Conservation (phyloP, 169 alveolate species). For the Babesia ovis region DNA sequence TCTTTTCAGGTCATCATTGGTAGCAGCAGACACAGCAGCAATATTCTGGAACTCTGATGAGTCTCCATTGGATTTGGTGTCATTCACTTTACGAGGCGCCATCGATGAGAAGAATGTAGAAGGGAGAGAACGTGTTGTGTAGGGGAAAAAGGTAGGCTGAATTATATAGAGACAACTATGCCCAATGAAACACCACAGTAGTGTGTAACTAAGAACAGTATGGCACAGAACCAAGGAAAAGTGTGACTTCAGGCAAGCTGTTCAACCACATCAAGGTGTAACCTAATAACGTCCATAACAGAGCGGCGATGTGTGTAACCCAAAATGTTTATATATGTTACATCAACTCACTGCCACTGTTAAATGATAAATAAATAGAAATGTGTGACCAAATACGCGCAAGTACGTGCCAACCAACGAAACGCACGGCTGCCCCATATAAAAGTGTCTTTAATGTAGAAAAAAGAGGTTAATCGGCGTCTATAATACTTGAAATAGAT, state of each 20-base stretch:
- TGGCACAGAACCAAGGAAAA: background rate
- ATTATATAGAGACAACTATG: too few species aligned
- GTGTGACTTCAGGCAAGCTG: background rate
- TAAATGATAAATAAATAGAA: background rate
- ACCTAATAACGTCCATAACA: background rate
- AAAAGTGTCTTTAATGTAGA: background rate
- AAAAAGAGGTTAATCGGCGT: too few species aligned
- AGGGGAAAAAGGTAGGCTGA: background rate
- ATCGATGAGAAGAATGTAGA: background rate
- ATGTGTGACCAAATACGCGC: background rate
- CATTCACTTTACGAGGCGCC: background rate
- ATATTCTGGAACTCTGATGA: background rate
- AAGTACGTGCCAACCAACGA: background rate
- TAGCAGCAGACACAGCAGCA: background rate
- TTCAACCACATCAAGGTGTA: background rate
- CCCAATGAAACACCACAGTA: background rate
- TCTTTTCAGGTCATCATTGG: background rate
- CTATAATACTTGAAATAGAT: too few species aligned
- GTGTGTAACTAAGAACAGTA: background rate
- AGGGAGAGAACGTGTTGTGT: background rate
- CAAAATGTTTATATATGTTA: too few species aligned
- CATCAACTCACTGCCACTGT: background rate
- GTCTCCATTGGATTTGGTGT: background rate
- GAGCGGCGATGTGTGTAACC: background rate
- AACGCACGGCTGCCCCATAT: background rate